A percentile compares a stretch with the other conserved stretches of the same genome.
Evolutionary conservation across 768 basidiomycete genomes (phyloP).

Genomic region (Boletus subparvulus): DNA sequence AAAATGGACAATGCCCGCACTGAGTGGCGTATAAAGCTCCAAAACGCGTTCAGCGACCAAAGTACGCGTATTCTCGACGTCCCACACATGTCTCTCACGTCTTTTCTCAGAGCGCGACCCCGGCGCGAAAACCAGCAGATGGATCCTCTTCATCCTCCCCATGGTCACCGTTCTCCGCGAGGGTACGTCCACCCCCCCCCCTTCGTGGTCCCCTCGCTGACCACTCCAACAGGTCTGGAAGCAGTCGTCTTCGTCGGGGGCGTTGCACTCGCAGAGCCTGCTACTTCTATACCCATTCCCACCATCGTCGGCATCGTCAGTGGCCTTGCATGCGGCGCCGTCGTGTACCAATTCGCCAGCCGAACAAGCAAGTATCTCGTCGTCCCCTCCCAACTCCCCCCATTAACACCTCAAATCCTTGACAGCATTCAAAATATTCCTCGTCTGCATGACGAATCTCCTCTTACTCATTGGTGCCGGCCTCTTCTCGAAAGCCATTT

Average conservation of each 20-base stretch:
- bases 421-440: conserved; percentile 78
- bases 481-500: conserved; percentile 78
- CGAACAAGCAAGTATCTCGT: conserved; percentile 54
- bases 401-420: not conserved
- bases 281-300: conserved; percentile 85
- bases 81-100: not conserved
- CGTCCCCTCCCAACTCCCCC: not conserved
- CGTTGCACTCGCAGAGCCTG: conserved; percentile 81
- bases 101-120: conserved; percentile 43
- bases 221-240: conserved; percentile 60
- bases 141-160: conserved; percentile 87
- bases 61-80: conserved; percentile 35
- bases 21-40: conserved; percentile 93
- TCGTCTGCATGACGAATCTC: conserved; percentile 88
- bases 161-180: conserved; percentile 92
- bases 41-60: conserved; percentile 66
- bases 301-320: conserved; percentile 81
- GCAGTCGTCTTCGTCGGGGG: conserved; percentile 94
- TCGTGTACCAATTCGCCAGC: conserved; percentile 80
- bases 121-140: conserved; percentile 61
- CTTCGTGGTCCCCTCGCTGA: not conserved
- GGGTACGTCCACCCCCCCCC: conserved; percentile 44
- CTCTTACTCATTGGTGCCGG: conserved; percentile 93
- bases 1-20: conserved; percentile 91
- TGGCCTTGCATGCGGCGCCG: conserved; percentile 69